These are phyloP conservation scores for Ramaria rubella DNA, from an alignment of 768 basidiomycete species.

Conservation along the genomic window DNA sequence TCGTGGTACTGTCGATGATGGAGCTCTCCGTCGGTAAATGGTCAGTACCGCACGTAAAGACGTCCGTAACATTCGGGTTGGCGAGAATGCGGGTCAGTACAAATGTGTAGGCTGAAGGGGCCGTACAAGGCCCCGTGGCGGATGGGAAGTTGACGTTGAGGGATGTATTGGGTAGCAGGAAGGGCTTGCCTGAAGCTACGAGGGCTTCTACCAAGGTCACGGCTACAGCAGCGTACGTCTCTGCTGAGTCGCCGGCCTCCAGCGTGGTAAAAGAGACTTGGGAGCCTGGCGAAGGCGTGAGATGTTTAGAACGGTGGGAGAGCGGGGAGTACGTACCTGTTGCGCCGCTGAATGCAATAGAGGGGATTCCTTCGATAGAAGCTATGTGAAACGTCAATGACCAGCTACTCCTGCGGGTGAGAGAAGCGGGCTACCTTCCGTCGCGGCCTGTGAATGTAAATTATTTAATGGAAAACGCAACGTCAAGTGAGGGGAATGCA, in stretches of 20 bases:
- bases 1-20: constrained; percentile 23
- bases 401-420: neutral
- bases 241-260: constrained; percentile 29
- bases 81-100: constrained; percentile 37
- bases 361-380: constrained; percentile 42
- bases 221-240: constrained; percentile 38
- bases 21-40: constrained; percentile 38
- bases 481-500: neutral
- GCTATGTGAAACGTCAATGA: constrained; percentile 26
- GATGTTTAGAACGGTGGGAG: neutral
- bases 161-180: constrained; percentile 36
- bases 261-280: constrained; percentile 49
- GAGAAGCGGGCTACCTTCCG: neutral
- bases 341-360: constrained; percentile 41
- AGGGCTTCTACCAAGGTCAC: constrained; percentile 33
- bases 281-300: constrained; percentile 23
- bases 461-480: neutral
- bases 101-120: constrained; percentile 34
- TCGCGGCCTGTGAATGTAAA: neutral
- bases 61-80: constrained; percentile 29
- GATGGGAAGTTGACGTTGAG: constrained; percentile 49
- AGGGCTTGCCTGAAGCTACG: constrained; percentile 26
- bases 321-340: neutral
- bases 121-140: constrained; percentile 29
- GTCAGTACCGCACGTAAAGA: constrained; percentile 38